Conservation (phyloP, 148 eudicot genomes). For the Rhododendron williamsianum region DNA sequence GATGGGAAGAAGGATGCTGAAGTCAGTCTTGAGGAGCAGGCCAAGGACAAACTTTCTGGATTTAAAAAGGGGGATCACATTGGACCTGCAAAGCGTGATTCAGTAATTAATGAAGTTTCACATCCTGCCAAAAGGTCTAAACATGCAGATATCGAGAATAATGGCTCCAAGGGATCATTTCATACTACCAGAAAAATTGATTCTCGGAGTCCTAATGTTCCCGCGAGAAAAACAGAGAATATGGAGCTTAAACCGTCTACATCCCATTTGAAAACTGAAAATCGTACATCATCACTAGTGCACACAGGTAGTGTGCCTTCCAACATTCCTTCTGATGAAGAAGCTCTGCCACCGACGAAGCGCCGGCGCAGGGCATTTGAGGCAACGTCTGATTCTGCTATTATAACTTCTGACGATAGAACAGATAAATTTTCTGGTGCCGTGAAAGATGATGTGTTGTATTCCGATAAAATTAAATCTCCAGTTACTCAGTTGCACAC, state of each 20-base stretch:
- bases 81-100: conserved; percentile 27
- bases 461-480: conserved; percentile 22
- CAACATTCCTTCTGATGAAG: conserved; percentile 38
- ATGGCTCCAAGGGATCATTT: conserved; percentile 24
- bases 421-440: conserved; percentile 17
- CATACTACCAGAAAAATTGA: conserved; percentile 25
- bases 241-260: conserved; percentile 14
- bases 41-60: conserved; percentile 27
- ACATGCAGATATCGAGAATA: conserved; percentile 30
- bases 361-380: conserved; percentile 42
- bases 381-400: conserved; percentile 23
- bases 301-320: conserved; percentile 15
- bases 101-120: conserved; percentile 22
- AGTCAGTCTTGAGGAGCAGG: conserved; percentile 21
- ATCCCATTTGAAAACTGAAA: conserved; percentile 25
- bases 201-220: conserved; percentile 14
- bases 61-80: conserved; percentile 23
- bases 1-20: conserved; percentile 24
- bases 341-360: conserved; percentile 41
- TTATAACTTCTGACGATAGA: conserved; percentile 28
- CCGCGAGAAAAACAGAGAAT: conserved; percentile 20
- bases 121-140: conserved; percentile 44
- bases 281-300: conserved; percentile 17
- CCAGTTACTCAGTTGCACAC: conserved; percentile 24
- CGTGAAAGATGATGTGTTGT: conserved; percentile 27